Evolutionary conservation across 495 filamentous ascomycete species (phyloP).

Genomic region (Penicillium paxilli): DNA sequence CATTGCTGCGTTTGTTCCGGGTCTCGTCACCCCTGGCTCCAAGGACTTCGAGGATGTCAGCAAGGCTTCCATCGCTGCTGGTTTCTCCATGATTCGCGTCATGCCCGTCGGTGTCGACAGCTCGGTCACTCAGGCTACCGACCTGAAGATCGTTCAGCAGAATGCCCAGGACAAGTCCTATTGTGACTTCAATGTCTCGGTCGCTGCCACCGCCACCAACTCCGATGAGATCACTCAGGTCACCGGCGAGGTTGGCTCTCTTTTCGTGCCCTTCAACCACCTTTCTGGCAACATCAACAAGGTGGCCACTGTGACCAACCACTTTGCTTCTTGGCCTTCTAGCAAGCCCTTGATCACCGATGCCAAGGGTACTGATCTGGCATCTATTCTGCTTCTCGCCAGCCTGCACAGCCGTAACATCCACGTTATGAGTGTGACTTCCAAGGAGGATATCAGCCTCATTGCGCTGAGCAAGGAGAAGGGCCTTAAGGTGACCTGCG

Average conservation of each 20-base stretch:
- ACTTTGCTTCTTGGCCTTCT: conserved; percentile 78
- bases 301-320: conserved; percentile 76
- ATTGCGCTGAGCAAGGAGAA: conserved; percentile 82
- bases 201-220: conserved; percentile 76
- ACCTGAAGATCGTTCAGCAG: conserved; percentile 73
- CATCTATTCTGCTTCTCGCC: conserved; percentile 75
- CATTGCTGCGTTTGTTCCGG: conserved; percentile 78
- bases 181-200: conserved; percentile 86
- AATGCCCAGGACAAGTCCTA: conserved; percentile 66
- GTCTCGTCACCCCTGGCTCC: conserved; percentile 61
- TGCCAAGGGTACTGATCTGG: conserved; percentile 79
- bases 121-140: conserved; percentile 70
- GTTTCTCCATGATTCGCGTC: conserved; percentile 82
- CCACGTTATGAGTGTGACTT: conserved; percentile 80
- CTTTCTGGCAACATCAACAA: conserved; percentile 84
- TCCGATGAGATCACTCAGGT: conserved; percentile 73
- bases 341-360: conserved; percentile 86
- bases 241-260: conserved; percentile 73
- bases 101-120: conserved; percentile 75
- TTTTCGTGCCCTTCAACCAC: conserved; percentile 89
- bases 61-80: conserved; percentile 71
- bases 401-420: conserved; percentile 83
- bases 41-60: conserved; percentile 70
- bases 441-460: conserved; percentile 78
- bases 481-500: conserved; percentile 81